Evolutionary conservation across 148 eudicot species (phyloP).

Genomic region (Tetragonia tetragonoides): DNA sequence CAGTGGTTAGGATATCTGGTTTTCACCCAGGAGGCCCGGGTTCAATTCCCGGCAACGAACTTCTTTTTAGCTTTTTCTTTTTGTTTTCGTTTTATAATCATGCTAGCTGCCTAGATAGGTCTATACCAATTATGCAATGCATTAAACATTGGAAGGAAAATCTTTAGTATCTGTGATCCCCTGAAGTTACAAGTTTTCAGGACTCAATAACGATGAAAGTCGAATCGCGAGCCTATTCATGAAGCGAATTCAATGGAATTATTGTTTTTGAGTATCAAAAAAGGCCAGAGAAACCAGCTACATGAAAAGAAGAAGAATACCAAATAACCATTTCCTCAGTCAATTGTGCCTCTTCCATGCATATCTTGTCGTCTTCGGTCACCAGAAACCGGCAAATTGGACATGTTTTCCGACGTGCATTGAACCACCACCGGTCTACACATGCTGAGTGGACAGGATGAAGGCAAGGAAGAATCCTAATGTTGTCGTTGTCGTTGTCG

Average conservation of each 20-base stretch:
- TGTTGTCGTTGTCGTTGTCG: background rate
- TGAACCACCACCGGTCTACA: slow-evolving; percentile 48
- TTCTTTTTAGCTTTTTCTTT: background rate
- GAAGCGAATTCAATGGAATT: no score
- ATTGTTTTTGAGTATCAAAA: background rate
- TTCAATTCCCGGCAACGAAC: slow-evolving; percentile 79
- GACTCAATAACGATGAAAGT: no score
- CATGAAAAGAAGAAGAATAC: slow-evolving; percentile 92
- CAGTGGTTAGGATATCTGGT: slow-evolving; percentile 91
- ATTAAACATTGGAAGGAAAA: no score
- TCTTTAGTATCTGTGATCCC: no score
- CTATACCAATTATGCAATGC: no score
- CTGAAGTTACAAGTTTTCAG: no score
- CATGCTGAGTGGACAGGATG: slow-evolving; percentile 67
- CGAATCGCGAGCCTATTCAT: no score
- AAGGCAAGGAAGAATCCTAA: slow-evolving; percentile 50
- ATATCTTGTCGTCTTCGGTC: slow-evolving; percentile 35
- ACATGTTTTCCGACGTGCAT: slow-evolving; percentile 54
- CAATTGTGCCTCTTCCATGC: slow-evolving; percentile 30
- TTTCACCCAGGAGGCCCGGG: slow-evolving; percentile 88
- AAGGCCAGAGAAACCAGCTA: slow-evolving; percentile 48
- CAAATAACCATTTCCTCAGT: slow-evolving; percentile 76
- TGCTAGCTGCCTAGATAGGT: no score
- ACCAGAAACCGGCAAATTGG: slow-evolving; percentile 73
- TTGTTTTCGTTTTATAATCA: background rate